Evolutionary conservation across 345 rosid species (phyloP), one percentile per base, ranked within the genome.

Genomic region (Gossypium stocksii): DNA sequence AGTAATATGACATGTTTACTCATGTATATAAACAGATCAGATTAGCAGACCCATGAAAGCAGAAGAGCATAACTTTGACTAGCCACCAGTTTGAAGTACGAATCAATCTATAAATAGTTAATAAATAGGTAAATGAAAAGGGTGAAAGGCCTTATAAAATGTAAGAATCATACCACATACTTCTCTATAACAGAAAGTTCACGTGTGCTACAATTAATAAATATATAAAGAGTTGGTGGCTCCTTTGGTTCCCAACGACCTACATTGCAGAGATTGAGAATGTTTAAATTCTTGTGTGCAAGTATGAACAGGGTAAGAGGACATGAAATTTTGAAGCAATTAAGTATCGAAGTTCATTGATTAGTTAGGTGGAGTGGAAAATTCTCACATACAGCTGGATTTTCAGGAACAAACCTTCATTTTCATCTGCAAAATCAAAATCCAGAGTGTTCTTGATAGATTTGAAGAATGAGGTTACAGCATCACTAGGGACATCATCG

Each of bases 361-460:
- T 25, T 34, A 34, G 38, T 49, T 20, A 10, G 52, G 22, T 20
- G 15, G 64, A 22, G 3, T 3, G 41, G 65, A 72, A 52, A 52
- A 27, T 17, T 67, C 57, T 22, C 43, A 48, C 71, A 48, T 25
- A 51, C 22, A 58, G 11, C 66, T 29, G 9, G 59, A 59, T 44
- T 63, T 74, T 49, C 13, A 45, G n/a, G 61, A 53, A 80, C 82
- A 81, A 77, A 94, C 98, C 97, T 90, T 89, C 97, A 77, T 88
- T 87, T 44, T 86, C 93, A 83, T 88, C 97, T 75, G 90, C 97
- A 83, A 90, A 94, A 85, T 94, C 98, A 82, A 94, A 94, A 86
- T 94, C 98, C 78, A 92, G 80, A 64, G 98, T 86, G 74, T 87
- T 88, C 89, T 89, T 87, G 70, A 94, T 75, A 59, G 98, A 88